phyloP scores from a whole-genome alignment of 73 alveolate genomes.

The Symbiodinium pilosum region DNA sequence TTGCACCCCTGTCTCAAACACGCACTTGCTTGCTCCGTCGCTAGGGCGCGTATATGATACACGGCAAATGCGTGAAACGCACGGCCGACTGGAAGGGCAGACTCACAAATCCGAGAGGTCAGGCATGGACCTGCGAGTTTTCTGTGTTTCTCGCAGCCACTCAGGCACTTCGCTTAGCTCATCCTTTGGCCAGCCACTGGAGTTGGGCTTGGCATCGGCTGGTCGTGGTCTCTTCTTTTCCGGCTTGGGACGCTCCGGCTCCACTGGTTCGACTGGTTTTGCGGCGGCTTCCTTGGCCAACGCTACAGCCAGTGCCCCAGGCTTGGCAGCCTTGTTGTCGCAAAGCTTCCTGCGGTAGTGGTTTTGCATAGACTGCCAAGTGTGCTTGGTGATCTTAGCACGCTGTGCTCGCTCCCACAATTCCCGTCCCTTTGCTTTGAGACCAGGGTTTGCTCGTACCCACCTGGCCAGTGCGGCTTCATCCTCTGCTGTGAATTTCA shows the following conservation, averaged over 20 bases:
- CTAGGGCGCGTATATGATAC: too few relatives aligned
- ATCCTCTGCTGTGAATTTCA: slow-evolving; percentile 32
- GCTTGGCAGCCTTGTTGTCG: background rate
- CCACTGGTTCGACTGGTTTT: too few relatives aligned
- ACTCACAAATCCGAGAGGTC: slow-evolving; percentile 17
- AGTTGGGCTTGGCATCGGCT: too few relatives aligned
- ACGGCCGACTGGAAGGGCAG: too few relatives aligned
- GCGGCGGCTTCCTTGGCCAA: background rate
- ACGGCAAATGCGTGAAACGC: too few relatives aligned
- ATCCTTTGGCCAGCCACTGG: background rate
- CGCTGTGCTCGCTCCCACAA: slow-evolving; percentile 47
- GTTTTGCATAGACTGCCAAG: slow-evolving; percentile 35
- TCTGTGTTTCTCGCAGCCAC: background rate
- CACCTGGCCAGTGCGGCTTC: slow-evolving; percentile 48
- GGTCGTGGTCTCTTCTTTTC: too few relatives aligned
- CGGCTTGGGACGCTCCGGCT: too few relatives aligned
- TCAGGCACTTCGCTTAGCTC: background rate
- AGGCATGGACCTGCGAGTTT: background rate
- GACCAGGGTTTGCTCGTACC: slow-evolving; percentile 24
- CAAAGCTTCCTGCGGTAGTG: background rate
- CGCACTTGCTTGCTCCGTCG: too few relatives aligned
- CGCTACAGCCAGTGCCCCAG: background rate
- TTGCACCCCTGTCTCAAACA: too few relatives aligned
- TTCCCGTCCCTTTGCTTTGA: slow-evolving; percentile 31
- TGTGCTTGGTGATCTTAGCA: slow-evolving; percentile 39